Evolutionary conservation across 1,284 basidiomycete species (phyloP), one percentile per base, ranked within the genome.

Genomic region (Apiotrichum laibachii): DNA sequence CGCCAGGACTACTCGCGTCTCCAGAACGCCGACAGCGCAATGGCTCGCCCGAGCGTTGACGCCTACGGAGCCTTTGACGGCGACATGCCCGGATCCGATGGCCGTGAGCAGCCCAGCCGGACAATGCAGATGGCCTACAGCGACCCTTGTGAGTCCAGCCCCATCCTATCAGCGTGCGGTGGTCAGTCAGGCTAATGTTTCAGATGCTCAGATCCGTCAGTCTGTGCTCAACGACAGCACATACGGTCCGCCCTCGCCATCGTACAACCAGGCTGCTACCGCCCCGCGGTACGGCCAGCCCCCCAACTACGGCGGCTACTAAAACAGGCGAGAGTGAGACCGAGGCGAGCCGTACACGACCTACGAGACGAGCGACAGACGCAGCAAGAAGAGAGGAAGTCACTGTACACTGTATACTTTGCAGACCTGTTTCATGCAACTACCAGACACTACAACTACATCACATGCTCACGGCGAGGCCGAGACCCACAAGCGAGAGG

Each of bases 31-130:
- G 77, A 81, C 64, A 57, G 49, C 47, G 55, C 66, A 18, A 59
- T 71, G 57, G 61, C 59, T 6, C 81, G 90, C 49, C 85, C 85
- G 6, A 89, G 88, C 65, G 85, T 92, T 76, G 90, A 92, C 68
- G 85, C 85, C 10, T 92, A 92, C 68, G 90, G 90, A 50, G 90
- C 90, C 19, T 92, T 92, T 88, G 84, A 71, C 79, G 80, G 65
- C 65, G 74, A 75, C 62, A 66, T 66, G 64, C 67, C 67, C 2
- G 60, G 62, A 22, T 56, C 45, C n/a, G 50, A 37, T 47, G 79
- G 77, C 46, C 76, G 45, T 5, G 57, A 61, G 80, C 83, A 63
- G 21, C 79, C 90, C 39, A 92, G 89, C 74, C 80, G 90, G 68
- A 92, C 90, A 54, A 92, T 92, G 90, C 68, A 77, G 59, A 57